Base-by-base conservation (phyloP, 768 basidiomycete genomes). In the Phaeotremella fagi region DNA sequence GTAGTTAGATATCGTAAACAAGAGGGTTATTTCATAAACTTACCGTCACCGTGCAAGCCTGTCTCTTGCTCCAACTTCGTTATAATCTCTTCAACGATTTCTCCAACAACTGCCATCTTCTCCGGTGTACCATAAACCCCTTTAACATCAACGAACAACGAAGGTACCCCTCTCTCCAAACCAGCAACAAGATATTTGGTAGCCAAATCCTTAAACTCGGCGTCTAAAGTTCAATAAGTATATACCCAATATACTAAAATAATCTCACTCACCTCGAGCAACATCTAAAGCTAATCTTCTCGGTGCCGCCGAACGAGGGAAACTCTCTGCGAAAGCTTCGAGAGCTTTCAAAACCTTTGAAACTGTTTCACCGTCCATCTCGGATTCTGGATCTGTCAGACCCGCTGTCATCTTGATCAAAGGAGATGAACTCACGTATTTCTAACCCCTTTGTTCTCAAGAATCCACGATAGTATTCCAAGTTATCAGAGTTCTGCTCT, bases 101-200 rank as follows among this genome's bases (percentile, higher is more conserved):
- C 79, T 63, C 90, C 84, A 38, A 98, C 82, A 5, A 78, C 75
- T 28, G 78, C 73, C 45, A 82, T 82, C 71, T 94, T 98, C 43
- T 76, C 73, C 0, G 77, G 51, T 54, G 88, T 80, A 7, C 63
- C 59, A 65, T 95, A 97, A 1, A 98, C 80, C 0, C 84, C 78
- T 71, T 97, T 98, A 71, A 98, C 66, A 74, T 97, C 92, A 16
- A 86, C 83, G 66, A 98, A 99, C 1, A 98, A 78, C 2, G 90
- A 95, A 2, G 95, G 95, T 33, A 98, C 79, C 59, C 92, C 94
- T 68, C 88, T 89, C 36, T 79, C 80, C 12, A 99, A 78, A 7
- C 82, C 86, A 3, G 79, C 77, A 4, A 79, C 66, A 43, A 98
- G 75, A 73, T 98, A 97, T 3, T 80, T 75, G 52, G 79, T 78